Base-by-base conservation (phyloP, 1,284 basidiomycete species). In the Entoloma clypeatum region DNA sequence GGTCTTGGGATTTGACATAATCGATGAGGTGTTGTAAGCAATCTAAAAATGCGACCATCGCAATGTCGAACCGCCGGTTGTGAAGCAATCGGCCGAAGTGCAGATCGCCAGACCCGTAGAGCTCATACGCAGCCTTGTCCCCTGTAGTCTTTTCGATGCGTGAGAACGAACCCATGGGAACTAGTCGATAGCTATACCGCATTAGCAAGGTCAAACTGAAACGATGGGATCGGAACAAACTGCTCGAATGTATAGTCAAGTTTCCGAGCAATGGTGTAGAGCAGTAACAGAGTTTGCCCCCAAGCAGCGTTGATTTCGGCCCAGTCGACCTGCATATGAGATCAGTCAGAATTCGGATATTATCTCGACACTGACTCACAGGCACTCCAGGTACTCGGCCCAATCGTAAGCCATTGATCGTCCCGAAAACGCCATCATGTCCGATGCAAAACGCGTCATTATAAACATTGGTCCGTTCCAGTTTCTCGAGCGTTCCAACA, bases 371-470 rank as follows among this genome's bases (percentile, higher is more conserved):
- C 19, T 13, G 29, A 66, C 78, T 29, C 54, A 87, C 85, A 11
- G 80, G 79, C 24, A 85, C 79, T 24, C 80, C 77, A 16, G 88
- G 83, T 7, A 94, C 78, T 46, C 94, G 77, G 1, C 96, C 96
- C 10, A 99, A 67, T 17, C 96, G 77, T 10, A 99, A 72, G 1
- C 93, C 93, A 58, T 99, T 99, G 63, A 99, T 99, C 7, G 95
- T 98, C 1, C 92, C 95, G 55, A 98, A 86, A 11, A 89, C 84
- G 2, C 87, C 87, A 50, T 94, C 91, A 53, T 97, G 91, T 1
- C 94, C 94, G 50, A 99, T 99, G 55, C 92, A 95, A 61, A 99
- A 99, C 0, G 93, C 93, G 58, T 99, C 96, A 51, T 95, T 95
- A 67, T 97, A 99, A 19, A 99, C 96, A 59, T 99, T 99, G 3